These are phyloP conservation scores for Quercus phellos DNA, from an alignment of 331 rosid genomes.

Conservation along the genomic window DNA sequence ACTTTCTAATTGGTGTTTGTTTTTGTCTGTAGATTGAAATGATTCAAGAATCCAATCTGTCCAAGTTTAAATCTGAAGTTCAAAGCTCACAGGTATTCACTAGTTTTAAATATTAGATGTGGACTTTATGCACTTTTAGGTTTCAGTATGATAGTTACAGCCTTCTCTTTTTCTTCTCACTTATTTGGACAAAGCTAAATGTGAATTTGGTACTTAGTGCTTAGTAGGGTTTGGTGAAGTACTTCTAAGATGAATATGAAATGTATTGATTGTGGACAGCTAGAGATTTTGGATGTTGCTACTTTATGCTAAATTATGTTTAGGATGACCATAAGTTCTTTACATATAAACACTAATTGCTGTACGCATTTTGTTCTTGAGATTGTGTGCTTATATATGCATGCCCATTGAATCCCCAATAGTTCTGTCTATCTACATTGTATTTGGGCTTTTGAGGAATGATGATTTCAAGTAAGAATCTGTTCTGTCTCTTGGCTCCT, in stretches of 20 bases:
- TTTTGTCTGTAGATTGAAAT: slow-evolving; percentile 47
- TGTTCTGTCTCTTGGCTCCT: background rate
- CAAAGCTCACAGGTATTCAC: slow-evolving; percentile 85
- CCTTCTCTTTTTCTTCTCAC: background rate
- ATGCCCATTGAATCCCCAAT: background rate
- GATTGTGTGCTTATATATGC: background rate
- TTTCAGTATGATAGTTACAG: background rate
- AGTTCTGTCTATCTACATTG: background rate
- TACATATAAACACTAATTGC: background rate
- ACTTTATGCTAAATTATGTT: background rate
- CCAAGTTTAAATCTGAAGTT: slow-evolving; percentile 91
- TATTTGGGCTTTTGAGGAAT: background rate
- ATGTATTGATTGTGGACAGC: background rate
- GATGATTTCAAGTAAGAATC: background rate
- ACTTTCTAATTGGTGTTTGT: background rate
- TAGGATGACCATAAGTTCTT: background rate
- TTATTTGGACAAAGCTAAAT: background rate
- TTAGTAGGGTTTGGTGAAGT: background rate
- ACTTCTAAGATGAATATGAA: background rate
- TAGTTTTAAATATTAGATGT: background rate
- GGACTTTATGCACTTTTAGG: background rate
- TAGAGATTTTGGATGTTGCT: background rate
- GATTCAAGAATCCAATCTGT: slow-evolving; percentile 76
- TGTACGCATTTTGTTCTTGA: background rate
- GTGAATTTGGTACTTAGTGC: background rate